phyloP scores from a whole-genome alignment of 805 yeast genomes.

The Candida silvicultrix region DNA sequence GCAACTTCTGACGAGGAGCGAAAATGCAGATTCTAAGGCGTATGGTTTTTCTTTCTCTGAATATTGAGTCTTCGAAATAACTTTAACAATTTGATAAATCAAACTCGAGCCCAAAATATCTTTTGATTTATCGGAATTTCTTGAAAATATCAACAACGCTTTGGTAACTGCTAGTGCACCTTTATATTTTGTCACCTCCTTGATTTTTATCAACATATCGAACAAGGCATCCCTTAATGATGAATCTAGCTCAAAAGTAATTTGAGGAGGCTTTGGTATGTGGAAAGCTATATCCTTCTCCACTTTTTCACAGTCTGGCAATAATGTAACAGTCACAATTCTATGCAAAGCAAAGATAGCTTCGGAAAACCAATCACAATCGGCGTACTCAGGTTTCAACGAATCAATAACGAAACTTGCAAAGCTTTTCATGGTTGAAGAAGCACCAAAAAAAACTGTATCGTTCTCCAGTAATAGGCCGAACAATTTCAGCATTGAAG shows the following conservation, averaged over 20 bases:
- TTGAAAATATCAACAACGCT: conserved; percentile 47
- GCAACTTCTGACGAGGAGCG: conserved; percentile 58
- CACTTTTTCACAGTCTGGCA: conserved; percentile 39
- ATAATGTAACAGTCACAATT: conserved; percentile 41
- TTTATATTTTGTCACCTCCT: conserved; percentile 33
- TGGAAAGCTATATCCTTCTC: conserved; percentile 16
- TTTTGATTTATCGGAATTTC: conserved; percentile 32
- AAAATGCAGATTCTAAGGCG: conserved; percentile 40
- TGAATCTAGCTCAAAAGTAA: conserved; percentile 19
- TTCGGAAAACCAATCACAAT: conserved; percentile 52
- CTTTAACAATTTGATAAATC: conserved; percentile 38
- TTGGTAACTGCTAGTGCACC: conserved; percentile 51
- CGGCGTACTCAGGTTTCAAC: conserved; percentile 30
- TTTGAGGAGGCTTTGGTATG: conserved; percentile 10
- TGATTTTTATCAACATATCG: conserved; percentile 33
- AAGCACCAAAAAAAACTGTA: conserved; percentile 29
- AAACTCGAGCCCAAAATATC: conserved; percentile 41
- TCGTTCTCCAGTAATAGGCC: conserved; percentile 36
- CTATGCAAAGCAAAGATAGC: conserved; percentile 51
- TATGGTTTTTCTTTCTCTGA: conserved; percentile 32
- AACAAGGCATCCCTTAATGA: conserved; percentile 31
- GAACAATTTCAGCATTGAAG: conserved; percentile 36
- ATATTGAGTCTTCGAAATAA: conserved; percentile 26
- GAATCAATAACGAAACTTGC: conserved; percentile 29
- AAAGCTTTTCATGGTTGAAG: conserved; percentile 29